phyloP scores from a whole-genome alignment of 2,329 filamentous ascomycete genomes.

The Scytalidium sp. region DNA sequence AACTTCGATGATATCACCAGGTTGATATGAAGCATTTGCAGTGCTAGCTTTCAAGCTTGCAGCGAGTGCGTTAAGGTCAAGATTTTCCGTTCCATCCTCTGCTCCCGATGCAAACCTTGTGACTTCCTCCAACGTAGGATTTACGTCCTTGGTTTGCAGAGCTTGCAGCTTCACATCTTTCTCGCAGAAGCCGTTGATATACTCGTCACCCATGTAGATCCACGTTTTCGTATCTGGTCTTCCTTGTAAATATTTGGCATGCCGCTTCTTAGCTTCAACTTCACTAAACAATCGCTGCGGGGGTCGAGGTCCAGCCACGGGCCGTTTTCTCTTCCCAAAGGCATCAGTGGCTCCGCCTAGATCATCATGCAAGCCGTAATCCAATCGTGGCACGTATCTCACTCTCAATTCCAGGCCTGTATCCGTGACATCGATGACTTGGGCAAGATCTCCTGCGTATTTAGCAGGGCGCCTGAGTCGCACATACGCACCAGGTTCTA shows the following conservation, averaged over 20 bases:
- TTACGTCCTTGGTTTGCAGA: slow-evolving; percentile 83
- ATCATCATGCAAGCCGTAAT: slow-evolving; percentile 89
- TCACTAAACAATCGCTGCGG: slow-evolving; percentile 93
- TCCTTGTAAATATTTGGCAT: slow-evolving; percentile 59
- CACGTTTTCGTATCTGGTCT: slow-evolving; percentile 58
- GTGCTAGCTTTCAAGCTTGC: slow-evolving; percentile 85
- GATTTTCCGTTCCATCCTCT: slow-evolving; percentile 89
- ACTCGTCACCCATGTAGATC: slow-evolving; percentile 84
- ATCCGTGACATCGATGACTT: slow-evolving; percentile 87
- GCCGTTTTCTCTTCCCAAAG: slow-evolving; percentile 72
- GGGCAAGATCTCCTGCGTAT: slow-evolving; percentile 85
- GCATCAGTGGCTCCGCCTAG: slow-evolving; percentile 37
- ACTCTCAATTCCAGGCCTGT: slow-evolving; percentile 89
- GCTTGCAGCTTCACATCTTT: slow-evolving; percentile 91
- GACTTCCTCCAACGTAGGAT: slow-evolving; percentile 90
- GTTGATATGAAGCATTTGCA: slow-evolving; percentile 78
- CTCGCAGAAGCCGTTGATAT: slow-evolving; percentile 88
- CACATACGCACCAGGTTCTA: slow-evolving; percentile 89
- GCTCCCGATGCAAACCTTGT: slow-evolving; percentile 87
- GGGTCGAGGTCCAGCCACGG: slow-evolving; percentile 64
- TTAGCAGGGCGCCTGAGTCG: slow-evolving; percentile 77
- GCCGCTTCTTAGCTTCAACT: slow-evolving; percentile 83
- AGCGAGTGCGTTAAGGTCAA: slow-evolving; percentile 87
- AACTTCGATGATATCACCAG: slow-evolving; percentile 94
- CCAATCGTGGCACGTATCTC: slow-evolving; percentile 82